A percentile compares a stretch with the other conserved stretches of the same genome.
These are phyloP conservation scores for Colletotrichum sansevieriae DNA, from an alignment of 2,329 filamentous ascomycete species.

Conservation along the genomic window DNA sequence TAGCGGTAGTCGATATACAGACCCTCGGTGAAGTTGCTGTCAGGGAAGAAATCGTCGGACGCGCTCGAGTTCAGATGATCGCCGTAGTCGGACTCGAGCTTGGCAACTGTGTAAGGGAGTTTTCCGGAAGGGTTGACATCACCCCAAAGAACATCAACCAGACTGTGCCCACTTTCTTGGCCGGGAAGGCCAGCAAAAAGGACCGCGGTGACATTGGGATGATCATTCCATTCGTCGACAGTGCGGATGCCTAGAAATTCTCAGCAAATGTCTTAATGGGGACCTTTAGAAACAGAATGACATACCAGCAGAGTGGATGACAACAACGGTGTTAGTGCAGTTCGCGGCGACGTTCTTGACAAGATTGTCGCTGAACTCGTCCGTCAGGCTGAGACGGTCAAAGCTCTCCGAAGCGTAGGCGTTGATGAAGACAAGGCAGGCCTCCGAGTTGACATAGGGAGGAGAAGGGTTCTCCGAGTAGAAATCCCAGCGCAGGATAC, in stretches of 20 bases:
- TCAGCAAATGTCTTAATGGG: background rate
- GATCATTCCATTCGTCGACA: constrained; percentile 72
- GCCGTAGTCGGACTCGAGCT: constrained; percentile 68
- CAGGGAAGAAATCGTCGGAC: constrained; percentile 57
- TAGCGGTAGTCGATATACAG: constrained; percentile 67
- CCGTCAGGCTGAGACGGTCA: constrained; percentile 71
- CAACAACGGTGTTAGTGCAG: constrained; percentile 73
- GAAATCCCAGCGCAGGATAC: constrained; percentile 69
- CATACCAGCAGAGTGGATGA: constrained; percentile 71
- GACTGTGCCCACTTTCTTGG: constrained; percentile 69
- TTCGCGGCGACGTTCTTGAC: constrained; percentile 68
- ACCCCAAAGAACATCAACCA: constrained; percentile 70
- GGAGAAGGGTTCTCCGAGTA: constrained; percentile 56
- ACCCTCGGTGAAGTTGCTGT: constrained; percentile 65
- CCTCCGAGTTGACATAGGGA: constrained; percentile 64
- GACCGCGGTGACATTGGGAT: constrained; percentile 74
- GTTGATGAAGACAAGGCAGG: constrained; percentile 78
- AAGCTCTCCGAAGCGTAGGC: constrained; percentile 80
- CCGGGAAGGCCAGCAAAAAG: constrained; percentile 75
- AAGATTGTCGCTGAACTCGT: constrained; percentile 73
- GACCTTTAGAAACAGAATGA: constrained; percentile 44
- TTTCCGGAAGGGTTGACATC: constrained; percentile 68
- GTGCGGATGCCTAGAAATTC: constrained; percentile 56
- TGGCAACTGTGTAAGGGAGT: constrained; percentile 73
- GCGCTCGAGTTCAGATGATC: constrained; percentile 49